phyloP scores from a whole-genome alignment of 371 early-diverging fungal species.

The Capillidium heterosporum region DNA sequence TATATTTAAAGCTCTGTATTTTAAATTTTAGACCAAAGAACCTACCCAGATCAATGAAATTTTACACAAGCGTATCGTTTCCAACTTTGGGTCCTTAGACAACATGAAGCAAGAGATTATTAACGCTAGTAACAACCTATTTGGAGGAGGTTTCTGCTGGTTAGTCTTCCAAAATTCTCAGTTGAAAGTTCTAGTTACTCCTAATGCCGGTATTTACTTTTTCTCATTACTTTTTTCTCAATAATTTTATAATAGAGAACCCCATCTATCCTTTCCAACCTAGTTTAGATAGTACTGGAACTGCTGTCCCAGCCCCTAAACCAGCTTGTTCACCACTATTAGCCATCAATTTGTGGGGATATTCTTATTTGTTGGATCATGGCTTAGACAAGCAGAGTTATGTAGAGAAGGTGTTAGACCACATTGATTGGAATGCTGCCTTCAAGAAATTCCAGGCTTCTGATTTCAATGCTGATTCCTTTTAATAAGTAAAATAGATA shows the following conservation, averaged over 20 bases:
- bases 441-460: background rate
- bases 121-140: background rate
- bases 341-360: conserved; percentile 4
- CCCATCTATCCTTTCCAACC: conserved; percentile 1
- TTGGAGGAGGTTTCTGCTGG: conserved; percentile 5
- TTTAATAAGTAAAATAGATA: too few relatives aligned
- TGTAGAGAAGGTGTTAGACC: background rate
- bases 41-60: background rate
- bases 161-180: background rate
- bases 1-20: background rate
- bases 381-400: background rate
- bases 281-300: background rate
- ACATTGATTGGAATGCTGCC: background rate
- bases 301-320: background rate
- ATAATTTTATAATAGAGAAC: background rate
- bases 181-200: background rate
- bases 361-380: conserved; percentile 5
- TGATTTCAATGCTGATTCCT: background rate
- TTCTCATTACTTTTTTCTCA: background rate
- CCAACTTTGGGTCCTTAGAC: background rate
- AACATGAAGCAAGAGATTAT: background rate
- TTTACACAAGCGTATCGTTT: background rate
- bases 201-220: background rate
- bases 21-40: background rate
- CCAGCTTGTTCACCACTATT: background rate